Base-by-base conservation (phyloP, 106 monocot species). In the Gastrodia elata region DNA sequence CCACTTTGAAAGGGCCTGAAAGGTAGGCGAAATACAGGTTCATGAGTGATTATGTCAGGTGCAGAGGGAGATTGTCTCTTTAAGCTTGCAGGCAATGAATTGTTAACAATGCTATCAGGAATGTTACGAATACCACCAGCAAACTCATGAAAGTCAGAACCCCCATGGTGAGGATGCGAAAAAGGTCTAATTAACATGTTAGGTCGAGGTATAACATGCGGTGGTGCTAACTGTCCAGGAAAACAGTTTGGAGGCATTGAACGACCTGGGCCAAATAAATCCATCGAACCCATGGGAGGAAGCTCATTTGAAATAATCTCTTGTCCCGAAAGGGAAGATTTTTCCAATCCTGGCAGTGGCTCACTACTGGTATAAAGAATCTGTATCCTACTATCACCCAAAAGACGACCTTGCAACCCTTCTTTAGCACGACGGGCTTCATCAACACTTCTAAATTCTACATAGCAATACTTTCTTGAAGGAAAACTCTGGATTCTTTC, bases 381-480 rank as follows among this genome's bases (percentile, higher is more conserved):
- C 37, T 91, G 86, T 76, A 99, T 99, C 18, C 93, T 77, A 42
- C 87, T 82, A 67, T 99, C 98, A 84, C 89, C 89, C 56, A 99
- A 93, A 80, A 99, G 93, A 42, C 91, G 93, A 18, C 93, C 93
- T 56, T 93, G 80, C 16, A 99, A 80, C 8, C 93, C 93, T 76
- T 91, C 91, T 72, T 99, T 99, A 0, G 98, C 98, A 44, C 93
- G 81, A 72, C 88, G 76, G 56, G 98, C 98, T 83, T 99, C 98
- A 42, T 91, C 91, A 71, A 84, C 64, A 52, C 85, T 99, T 82
- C 91, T 86, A 67, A 99, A 99, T 68, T 93, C 93, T 6, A 99
- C 88, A 79, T 91, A 91, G 33, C 83, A 78, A 80, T 82, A 85
- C 36, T 88, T 42, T 65, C 91, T 88, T 11, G 68, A 72, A 11